These are phyloP conservation scores for Coemansia sp. DNA, from an alignment of 192 early-diverging fungal species.

Conservation along the genomic window DNA sequence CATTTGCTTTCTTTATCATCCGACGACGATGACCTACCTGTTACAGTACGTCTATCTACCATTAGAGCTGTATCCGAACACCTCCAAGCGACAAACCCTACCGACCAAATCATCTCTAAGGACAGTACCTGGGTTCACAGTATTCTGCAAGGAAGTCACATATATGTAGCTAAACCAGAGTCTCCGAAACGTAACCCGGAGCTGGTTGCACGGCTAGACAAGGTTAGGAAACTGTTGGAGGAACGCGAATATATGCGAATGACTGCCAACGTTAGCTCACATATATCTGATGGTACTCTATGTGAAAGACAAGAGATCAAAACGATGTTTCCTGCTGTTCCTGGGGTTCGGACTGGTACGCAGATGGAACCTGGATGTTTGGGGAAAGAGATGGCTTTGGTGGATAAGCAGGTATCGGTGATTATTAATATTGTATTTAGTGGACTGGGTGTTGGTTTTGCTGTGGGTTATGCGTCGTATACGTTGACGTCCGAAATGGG, in stretches of 20 bases:
- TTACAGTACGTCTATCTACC: constrained; percentile 19
- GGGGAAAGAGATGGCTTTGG: constrained; percentile 33
- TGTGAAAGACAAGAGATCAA: neutral
- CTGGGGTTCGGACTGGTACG: constrained; percentile 36
- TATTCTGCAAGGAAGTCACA: constrained; percentile 37
- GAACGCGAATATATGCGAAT: constrained; percentile 47
- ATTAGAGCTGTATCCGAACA: constrained; percentile 29
- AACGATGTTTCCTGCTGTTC: constrained; percentile 30
- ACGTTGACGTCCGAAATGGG: constrained; percentile 46
- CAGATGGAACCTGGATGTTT: constrained; percentile 4
- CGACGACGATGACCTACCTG: neutral
- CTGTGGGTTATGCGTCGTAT: constrained; percentile 49
- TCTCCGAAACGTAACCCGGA: constrained; percentile 36
- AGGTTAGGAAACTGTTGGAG: constrained; percentile 40
- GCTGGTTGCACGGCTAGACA: constrained; percentile 38
- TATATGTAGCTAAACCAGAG: constrained; percentile 23
- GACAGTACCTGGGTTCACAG: constrained; percentile 31
- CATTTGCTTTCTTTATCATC: neutral
- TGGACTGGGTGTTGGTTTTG: constrained; percentile 49
- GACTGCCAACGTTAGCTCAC: constrained; percentile 16
- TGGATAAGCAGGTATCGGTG: constrained; percentile 36
- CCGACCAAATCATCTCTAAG: neutral
- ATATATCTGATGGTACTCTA: neutral
- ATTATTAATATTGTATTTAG: constrained; percentile 54
- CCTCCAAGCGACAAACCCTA: neutral